Evolutionary conservation across 2,329 filamentous ascomycete species (phyloP).

Genomic region (Xylariaceae sp.): DNA sequence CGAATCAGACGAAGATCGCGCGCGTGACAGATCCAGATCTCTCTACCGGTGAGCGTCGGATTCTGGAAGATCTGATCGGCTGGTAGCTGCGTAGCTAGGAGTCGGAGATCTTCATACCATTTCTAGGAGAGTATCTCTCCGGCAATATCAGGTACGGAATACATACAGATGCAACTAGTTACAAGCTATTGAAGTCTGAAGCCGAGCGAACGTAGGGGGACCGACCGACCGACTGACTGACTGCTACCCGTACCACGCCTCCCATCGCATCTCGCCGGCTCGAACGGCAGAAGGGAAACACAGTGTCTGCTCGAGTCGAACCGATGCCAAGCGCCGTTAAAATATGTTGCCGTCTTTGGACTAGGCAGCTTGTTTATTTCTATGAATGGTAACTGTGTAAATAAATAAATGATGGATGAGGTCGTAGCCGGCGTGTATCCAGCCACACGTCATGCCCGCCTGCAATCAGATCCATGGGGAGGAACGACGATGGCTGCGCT

Average conservation of each 20-base stretch:
- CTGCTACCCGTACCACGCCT: too few species aligned
- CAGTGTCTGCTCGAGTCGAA: conserved; percentile 4
- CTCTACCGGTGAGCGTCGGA: neutral
- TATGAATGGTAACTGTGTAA: too few species aligned
- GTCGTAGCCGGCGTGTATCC: conserved; percentile 13
- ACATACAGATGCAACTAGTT: neutral
- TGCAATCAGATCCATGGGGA: conserved; percentile 2
- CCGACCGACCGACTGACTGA: too few species aligned
- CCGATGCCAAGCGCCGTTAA: neutral
- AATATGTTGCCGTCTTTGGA: neutral
- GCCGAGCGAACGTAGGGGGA: neutral
- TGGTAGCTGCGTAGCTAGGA: too few species aligned
- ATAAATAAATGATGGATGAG: too few species aligned
- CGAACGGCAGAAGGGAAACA: conserved; percentile 12
- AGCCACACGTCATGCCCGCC: conserved; percentile 14
- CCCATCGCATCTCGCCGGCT: neutral
- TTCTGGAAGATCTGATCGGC: too few species aligned
- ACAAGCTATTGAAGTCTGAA: neutral
- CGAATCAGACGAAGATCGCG: neutral
- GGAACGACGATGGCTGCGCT: neutral
- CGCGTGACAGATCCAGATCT: neutral
- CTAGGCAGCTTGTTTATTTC: too few species aligned
- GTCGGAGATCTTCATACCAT: too few species aligned
- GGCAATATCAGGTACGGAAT: too few species aligned
- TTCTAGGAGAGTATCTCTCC: too few species aligned